A percentile compares a stretch with the other conserved stretches of the same genome.
Conservation (phyloP, 2,329 filamentous ascomycete genomes). For the Davidsoniella neocaledoniae region DNA sequence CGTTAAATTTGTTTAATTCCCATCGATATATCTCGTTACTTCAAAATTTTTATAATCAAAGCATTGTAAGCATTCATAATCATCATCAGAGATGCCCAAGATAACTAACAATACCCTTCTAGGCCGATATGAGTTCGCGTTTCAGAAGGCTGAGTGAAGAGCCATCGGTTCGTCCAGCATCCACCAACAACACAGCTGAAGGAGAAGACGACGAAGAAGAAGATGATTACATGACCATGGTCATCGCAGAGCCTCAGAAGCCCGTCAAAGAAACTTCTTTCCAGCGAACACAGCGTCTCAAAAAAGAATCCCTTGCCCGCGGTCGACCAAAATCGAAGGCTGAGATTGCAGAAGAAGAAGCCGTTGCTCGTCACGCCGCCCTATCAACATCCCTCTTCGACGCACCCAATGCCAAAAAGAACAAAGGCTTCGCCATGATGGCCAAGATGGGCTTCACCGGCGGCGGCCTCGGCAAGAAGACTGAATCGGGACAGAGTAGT, state of each 20-base stretch:
- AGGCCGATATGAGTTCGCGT: background rate
- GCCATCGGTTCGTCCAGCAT: background rate
- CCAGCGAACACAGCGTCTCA: slow-evolving; percentile 35
- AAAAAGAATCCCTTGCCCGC: slow-evolving; percentile 49
- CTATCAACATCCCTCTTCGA: slow-evolving; percentile 59
- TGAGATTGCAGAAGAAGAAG: slow-evolving; percentile 61
- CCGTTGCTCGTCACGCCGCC: slow-evolving; percentile 54
- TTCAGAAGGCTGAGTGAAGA: background rate
- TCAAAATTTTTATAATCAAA: no score
- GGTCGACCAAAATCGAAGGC: slow-evolving; percentile 62
- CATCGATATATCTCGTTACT: no score
- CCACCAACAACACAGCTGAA: slow-evolving; percentile 12
- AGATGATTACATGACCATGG: slow-evolving; percentile 97
- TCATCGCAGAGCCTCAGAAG: slow-evolving; percentile 48
- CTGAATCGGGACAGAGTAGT: slow-evolving; percentile 21
- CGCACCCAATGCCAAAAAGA: slow-evolving; percentile 36
- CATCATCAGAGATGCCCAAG: no score
- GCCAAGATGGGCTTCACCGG: slow-evolving; percentile 85
- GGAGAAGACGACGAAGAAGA: slow-evolving; percentile 45
- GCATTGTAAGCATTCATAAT: no score
- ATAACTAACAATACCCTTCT: background rate
- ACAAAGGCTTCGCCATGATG: slow-evolving; percentile 94
- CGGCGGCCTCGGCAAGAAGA: slow-evolving; percentile 47
- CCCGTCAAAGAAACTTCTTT: slow-evolving; percentile 34
- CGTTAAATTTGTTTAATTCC: background rate